Conservation (phyloP, 352 stramenopile genomes). For the Globisporangium spinosum region DNA sequence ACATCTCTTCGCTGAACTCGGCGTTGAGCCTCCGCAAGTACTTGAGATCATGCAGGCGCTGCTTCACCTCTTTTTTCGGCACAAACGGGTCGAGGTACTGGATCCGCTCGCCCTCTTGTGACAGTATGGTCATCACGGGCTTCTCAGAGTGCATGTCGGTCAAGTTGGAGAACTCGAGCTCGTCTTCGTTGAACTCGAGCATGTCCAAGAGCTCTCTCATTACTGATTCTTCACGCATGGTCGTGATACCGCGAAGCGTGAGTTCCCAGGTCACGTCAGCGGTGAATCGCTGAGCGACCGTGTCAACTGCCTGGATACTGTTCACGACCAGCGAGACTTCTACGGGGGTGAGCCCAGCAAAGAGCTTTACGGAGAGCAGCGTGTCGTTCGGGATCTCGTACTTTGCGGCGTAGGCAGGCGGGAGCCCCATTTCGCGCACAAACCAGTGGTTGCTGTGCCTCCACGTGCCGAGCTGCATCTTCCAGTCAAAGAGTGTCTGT, state of each 20-base stretch:
- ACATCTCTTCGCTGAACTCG: constrained; percentile 39
- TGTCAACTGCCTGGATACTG: constrained; percentile 26
- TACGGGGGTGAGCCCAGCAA: constrained; percentile 23
- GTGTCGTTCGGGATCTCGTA: not conserved
- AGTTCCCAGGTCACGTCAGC: constrained; percentile 34
- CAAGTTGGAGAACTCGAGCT: constrained; percentile 33
- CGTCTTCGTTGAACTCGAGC: constrained; percentile 26
- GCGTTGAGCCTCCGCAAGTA: constrained; percentile 25
- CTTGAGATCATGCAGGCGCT: constrained; percentile 18
- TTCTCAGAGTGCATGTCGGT: constrained; percentile 18
- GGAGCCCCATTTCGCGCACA: constrained; percentile 36
- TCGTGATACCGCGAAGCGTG: constrained; percentile 25
- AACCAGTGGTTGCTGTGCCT: constrained; percentile 48
- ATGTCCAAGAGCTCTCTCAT: constrained; percentile 30
- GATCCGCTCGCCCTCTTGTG: constrained; percentile 6
- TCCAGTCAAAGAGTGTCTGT: constrained; percentile 45
- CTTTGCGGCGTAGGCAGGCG: constrained; percentile 4
- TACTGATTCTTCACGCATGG: constrained; percentile 28
- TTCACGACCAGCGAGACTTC: constrained; percentile 25
- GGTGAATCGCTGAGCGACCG: constrained; percentile 25
- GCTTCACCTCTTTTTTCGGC: not conserved
- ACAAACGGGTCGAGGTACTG: constrained; percentile 16
- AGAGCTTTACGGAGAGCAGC: constrained; percentile 17
- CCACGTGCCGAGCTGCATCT: constrained; percentile 52
- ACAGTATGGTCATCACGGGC: constrained; percentile 8